phyloP scores from a whole-genome alignment of 805 yeast genomes.

The Maudiozyma serrabonitensis region DNA sequence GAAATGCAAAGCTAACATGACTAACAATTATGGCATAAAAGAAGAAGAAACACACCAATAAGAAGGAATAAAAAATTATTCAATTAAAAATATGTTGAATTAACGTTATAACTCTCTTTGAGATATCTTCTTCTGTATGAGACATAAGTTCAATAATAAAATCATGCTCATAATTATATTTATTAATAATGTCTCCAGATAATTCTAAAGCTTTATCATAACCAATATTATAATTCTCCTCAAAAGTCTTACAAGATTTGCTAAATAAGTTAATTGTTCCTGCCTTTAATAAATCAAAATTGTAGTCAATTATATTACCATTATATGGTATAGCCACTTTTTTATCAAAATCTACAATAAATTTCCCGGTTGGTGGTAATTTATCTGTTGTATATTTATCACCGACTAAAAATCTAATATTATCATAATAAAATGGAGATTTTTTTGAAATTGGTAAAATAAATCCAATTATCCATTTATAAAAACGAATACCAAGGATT shows the following conservation, averaged over 20 bases:
- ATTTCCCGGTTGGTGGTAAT: conserved; percentile 11
- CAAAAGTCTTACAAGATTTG: neutral
- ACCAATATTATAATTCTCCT: neutral
- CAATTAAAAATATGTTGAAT: neutral
- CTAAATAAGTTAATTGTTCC: neutral
- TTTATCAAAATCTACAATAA: conserved; percentile 19
- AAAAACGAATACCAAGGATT: too few relatives aligned
- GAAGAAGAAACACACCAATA: too few relatives aligned
- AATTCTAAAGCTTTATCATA: neutral
- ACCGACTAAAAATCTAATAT: conserved; percentile 3
- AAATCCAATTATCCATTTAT: too few relatives aligned
- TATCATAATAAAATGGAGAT: neutral
- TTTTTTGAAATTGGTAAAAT: too few relatives aligned
- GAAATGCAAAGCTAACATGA: too few relatives aligned
- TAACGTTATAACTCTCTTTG: neutral
- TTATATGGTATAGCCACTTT: conserved; percentile 11
- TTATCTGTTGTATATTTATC: conserved; percentile 3
- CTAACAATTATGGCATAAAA: too few relatives aligned
- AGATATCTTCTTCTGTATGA: neutral
- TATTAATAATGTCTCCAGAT: neutral
- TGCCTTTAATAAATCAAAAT: neutral
- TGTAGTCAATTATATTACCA: neutral
- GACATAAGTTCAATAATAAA: neutral
- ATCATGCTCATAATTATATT: neutral
- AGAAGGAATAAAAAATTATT: neutral